A percentile compares a stretch with the other conserved stretches of the same genome.
Conservation (phyloP, 2,329 filamentous ascomycete species). For the Cryphonectria naterciae region DNA sequence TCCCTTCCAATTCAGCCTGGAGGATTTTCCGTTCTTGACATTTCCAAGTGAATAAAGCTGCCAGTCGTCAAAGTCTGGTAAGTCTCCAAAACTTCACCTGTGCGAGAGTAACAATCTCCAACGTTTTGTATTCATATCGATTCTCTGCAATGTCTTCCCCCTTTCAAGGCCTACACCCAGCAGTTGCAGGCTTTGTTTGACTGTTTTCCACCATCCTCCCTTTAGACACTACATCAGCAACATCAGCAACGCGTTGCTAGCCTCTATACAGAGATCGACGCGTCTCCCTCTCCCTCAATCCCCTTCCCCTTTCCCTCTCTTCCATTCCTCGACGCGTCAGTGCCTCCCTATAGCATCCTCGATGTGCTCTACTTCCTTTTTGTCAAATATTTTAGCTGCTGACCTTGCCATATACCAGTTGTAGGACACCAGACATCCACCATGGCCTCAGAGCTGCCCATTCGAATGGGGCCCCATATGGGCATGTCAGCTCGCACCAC, state of each 20-base stretch:
- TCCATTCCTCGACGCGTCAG: neutral
- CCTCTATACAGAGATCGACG: neutral
- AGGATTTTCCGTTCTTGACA: neutral
- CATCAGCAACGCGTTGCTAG: neutral
- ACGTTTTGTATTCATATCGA: neutral
- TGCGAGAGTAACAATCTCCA: neutral
- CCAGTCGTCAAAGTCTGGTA: neutral
- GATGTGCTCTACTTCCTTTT: neutral
- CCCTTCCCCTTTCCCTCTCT: neutral
- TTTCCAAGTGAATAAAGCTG: neutral
- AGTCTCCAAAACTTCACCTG: neutral
- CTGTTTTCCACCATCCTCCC: neutral
- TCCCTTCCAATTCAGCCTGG: neutral
- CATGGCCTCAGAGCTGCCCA: neutral
- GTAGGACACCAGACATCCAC: neutral
- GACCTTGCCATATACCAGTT: neutral
- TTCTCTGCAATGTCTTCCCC: neutral
- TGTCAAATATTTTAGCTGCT: neutral
- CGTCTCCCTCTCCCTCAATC: neutral
- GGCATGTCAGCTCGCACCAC: neutral
- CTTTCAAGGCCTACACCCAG: neutral
- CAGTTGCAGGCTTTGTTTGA: neutral
- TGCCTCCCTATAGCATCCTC: neutral
- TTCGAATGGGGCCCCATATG: neutral
- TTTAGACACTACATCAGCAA: neutral